A percentile compares a stretch with the other conserved stretches of the same genome.
These are phyloP conservation scores for Nitzschia putrida DNA, from an alignment of 108 stramenopile genomes.

Conservation along the genomic window DNA sequence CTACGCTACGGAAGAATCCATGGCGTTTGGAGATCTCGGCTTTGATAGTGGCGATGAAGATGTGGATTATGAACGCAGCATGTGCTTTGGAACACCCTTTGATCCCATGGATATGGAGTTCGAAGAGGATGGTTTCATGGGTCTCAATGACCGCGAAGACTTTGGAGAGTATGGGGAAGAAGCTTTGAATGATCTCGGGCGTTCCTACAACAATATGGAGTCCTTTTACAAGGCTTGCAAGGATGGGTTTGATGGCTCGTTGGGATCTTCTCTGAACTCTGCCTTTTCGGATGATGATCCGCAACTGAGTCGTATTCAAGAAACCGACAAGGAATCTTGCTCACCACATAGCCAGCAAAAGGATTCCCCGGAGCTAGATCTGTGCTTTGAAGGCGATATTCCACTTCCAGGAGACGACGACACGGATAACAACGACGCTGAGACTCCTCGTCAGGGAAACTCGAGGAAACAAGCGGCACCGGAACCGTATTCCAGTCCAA, in stretches of 20 bases:
- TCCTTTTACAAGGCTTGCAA: too few relatives aligned
- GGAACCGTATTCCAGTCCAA: not conserved
- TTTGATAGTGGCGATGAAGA: constrained; percentile 10
- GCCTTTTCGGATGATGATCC: constrained; percentile 1
- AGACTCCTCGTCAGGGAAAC: not conserved
- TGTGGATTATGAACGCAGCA: constrained; percentile 8
- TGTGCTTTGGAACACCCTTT: constrained; percentile 3
- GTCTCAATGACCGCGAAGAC: not conserved
- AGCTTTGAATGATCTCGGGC: not conserved
- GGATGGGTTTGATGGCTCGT: not conserved
- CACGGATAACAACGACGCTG: not conserved
- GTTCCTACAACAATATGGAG: not conserved
- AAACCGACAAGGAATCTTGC: not conserved
- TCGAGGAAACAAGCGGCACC: not conserved
- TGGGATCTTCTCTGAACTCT: not conserved
- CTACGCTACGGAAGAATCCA: constrained; percentile 17
- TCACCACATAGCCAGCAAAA: not conserved
- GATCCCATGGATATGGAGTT: constrained; percentile 8
- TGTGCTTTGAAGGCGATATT: too few relatives aligned
- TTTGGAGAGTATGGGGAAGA: constrained; percentile 8
- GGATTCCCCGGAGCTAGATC: too few relatives aligned
- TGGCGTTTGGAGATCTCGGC: constrained; percentile 14
- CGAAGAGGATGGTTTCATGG: not conserved
- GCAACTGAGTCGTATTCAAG: not conserved
- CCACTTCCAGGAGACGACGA: not conserved